Evolutionary conservation across 2,329 filamentous ascomycete genomes (phyloP).

Genomic region (Colletotrichum ledebouriae): DNA sequence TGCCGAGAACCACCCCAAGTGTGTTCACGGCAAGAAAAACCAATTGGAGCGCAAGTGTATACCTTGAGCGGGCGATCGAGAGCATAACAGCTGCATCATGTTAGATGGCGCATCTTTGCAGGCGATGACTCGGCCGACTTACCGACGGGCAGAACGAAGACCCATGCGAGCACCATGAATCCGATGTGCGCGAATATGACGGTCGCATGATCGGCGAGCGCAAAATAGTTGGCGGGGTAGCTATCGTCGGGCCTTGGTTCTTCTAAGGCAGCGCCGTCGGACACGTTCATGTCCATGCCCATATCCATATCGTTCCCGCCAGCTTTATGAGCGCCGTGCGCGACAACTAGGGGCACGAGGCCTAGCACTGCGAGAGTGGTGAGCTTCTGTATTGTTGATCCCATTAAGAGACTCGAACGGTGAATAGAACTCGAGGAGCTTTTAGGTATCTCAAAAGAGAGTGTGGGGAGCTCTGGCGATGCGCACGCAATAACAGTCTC

Average conservation of each 20-base stretch:
- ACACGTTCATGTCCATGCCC: conserved; percentile 33
- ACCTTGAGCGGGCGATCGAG: conserved; percentile 83
- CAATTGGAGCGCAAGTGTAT: conserved; percentile 78
- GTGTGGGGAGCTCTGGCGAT: neutral
- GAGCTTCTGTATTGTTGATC: neutral
- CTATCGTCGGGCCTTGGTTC: conserved; percentile 44
- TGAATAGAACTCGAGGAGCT: neutral
- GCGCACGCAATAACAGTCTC: neutral
- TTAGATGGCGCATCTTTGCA: conserved; percentile 22
- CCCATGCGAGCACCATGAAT: conserved; percentile 79
- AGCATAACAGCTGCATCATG: conserved; percentile 79
- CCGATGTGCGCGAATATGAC: conserved; percentile 78
- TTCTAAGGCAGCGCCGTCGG: conserved; percentile 24
- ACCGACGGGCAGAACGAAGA: conserved; percentile 80
- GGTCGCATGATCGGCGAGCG: conserved; percentile 63
- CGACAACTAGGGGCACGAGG: conserved; percentile 27
- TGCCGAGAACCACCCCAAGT: conserved; percentile 73
- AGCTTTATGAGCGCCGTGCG: conserved; percentile 44
- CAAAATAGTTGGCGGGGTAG: conserved; percentile 70
- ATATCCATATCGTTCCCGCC: conserved; percentile 39
- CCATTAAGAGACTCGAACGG: conserved; percentile 10
- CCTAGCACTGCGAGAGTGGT: conserved; percentile 3
- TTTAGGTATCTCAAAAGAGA: neutral
- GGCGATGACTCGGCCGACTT: conserved; percentile 52
- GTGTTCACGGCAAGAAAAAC: conserved; percentile 74